Evolutionary conservation across 208 protist genomes (phyloP).

Genomic region (Jaenimonas drosophilae): DNA sequence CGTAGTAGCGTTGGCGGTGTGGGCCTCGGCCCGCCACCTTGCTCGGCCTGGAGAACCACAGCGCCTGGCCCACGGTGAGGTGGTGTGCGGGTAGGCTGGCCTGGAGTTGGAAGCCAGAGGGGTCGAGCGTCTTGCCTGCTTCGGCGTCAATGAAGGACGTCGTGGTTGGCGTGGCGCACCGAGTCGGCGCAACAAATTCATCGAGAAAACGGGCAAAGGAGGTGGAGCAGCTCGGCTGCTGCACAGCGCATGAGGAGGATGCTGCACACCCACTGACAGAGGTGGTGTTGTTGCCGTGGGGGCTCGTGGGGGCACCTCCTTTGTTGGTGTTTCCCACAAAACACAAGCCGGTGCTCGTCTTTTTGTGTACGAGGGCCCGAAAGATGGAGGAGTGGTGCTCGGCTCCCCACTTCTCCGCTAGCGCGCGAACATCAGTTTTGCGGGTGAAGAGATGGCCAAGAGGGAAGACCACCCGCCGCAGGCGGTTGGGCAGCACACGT

Average conservation of each 20-base stretch:
- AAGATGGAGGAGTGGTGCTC: conserved; percentile 4
- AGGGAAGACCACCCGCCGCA: conserved; percentile 40
- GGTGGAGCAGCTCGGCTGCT: too few species aligned
- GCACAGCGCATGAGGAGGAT: too few species aligned
- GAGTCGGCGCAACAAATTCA: conserved; percentile 30
- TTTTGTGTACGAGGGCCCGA: conserved; percentile 17
- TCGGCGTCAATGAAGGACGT: conserved; percentile 43
- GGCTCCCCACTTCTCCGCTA: conserved; percentile 3
- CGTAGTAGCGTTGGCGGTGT: conserved; percentile 23
- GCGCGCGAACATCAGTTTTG: conserved; percentile 55
- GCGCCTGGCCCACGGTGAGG: conserved; percentile 64
- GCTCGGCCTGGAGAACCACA: conserved; percentile 14
- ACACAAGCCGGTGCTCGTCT: conserved; percentile 76
- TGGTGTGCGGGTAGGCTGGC: conserved; percentile 38
- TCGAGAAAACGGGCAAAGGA: conserved; percentile 49
- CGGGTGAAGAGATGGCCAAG: conserved; percentile 54
- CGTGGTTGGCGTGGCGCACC: not conserved
- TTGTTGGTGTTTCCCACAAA: conserved; percentile 35
- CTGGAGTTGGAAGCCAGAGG: conserved; percentile 1
- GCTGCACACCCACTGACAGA: not conserved
- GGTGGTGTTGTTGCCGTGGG: not conserved
- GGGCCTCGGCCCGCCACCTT: not conserved
- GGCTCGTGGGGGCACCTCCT: not conserved
- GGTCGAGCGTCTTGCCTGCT: conserved; percentile 9
- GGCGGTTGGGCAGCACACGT: conserved; percentile 19